A percentile compares a stretch with the other conserved stretches of the same genome.
Conservation (phyloP, 768 basidiomycete species). For the Lentinula sp. region DNA sequence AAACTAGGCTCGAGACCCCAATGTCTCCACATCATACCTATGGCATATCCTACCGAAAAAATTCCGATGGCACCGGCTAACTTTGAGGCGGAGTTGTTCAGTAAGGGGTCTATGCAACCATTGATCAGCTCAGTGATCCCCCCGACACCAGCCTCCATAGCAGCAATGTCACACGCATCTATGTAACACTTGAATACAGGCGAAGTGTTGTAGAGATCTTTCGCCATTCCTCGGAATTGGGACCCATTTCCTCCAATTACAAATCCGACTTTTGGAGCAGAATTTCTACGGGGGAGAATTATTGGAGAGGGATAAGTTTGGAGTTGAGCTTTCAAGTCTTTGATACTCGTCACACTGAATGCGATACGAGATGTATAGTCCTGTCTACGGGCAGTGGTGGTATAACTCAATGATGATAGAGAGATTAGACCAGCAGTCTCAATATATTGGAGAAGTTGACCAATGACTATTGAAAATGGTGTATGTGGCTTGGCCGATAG, state of each 20-base stretch:
- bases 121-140: not conserved
- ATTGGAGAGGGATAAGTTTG: not conserved
- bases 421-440: not conserved
- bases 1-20: constrained; percentile 1
- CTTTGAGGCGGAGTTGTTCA: not conserved
- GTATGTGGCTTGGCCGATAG: constrained; percentile 5
- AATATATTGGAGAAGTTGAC: not conserved
- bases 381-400: constrained; percentile 1
- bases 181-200: not conserved
- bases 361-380: constrained; percentile 5
- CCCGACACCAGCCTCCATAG: not conserved
- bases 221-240: constrained; percentile 4
- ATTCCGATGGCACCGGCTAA: not conserved
- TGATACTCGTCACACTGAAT: constrained; percentile 3
- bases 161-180: not conserved
- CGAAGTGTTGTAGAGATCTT: not conserved
- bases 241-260: constrained; percentile 6
- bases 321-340: constrained; percentile 1
- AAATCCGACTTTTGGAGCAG: constrained; percentile 5
- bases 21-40: constrained; percentile 4
- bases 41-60: constrained; percentile 4
- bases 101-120: not conserved
- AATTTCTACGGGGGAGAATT: not conserved
- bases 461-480: not conserved
- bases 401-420: constrained; percentile 4